These are phyloP conservation scores for Hypoxylon sp. DNA, from an alignment of 2,329 filamentous ascomycete genomes.

Conservation along the genomic window DNA sequence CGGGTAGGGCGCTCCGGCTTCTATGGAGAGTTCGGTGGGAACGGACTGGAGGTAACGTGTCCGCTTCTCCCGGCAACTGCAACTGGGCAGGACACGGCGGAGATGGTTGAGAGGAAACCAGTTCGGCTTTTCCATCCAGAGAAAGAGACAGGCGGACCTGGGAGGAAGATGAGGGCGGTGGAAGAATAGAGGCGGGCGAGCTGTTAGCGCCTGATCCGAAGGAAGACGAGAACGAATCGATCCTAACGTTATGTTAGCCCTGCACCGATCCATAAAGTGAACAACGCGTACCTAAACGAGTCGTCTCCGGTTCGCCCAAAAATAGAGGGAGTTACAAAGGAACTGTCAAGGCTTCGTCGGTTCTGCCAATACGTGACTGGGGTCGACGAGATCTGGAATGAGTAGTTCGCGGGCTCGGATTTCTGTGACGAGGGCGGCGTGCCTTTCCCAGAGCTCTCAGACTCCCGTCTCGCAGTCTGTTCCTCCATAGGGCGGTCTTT, in stretches of 20 bases:
- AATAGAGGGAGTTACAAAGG: slow-evolving; percentile 65
- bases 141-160: slow-evolving; percentile 85
- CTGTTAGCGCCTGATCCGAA: slow-evolving; percentile 58
- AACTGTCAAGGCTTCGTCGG: slow-evolving; percentile 68
- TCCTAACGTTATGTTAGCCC: slow-evolving; percentile 53
- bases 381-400: slow-evolving; percentile 59
- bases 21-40: slow-evolving; percentile 71
- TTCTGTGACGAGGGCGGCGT: slow-evolving; percentile 49
- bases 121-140: slow-evolving; percentile 90
- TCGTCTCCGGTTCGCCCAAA: slow-evolving; percentile 60
- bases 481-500: slow-evolving; percentile 17
- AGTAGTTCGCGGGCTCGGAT: slow-evolving; percentile 43
- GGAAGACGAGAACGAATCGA: slow-evolving; percentile 62
- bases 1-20: slow-evolving; percentile 77
- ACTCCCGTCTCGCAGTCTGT: slow-evolving; percentile 32
- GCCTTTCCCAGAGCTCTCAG: slow-evolving; percentile 35
- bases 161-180: slow-evolving; percentile 61
- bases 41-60: slow-evolving; percentile 64
- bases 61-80: slow-evolving; percentile 62
- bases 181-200: slow-evolving; percentile 56
- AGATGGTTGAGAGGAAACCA: slow-evolving; percentile 79
- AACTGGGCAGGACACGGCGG: slow-evolving; percentile 74
- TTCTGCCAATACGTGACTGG: slow-evolving; percentile 68
- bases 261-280: background rate
- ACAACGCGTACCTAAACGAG: slow-evolving; percentile 61